Percentiles rank a stretch among this genome's conserved stretches.
Conservation (phyloP, 768 basidiomycete species). For the Podaxis pistillaris region DNA sequence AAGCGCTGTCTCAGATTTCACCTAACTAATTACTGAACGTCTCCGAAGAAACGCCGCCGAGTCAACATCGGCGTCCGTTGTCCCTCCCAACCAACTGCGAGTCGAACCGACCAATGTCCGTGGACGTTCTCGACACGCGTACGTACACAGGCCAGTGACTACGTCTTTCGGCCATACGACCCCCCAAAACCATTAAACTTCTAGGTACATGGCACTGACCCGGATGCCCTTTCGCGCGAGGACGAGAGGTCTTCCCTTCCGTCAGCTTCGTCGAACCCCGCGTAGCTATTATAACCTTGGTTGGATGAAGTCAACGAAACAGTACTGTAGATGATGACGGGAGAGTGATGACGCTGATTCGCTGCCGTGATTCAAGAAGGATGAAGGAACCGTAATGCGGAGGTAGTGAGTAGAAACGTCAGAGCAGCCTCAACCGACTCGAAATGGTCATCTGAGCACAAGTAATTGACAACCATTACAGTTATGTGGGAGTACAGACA, state of each 20-base stretch:
- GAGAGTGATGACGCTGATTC: not conserved
- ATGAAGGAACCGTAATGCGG: slow-evolving; percentile 5
- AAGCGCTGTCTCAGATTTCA: not conserved
- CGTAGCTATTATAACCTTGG: not conserved
- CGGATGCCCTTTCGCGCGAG: not conserved
- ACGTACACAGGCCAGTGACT: not conserved
- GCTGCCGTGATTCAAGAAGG: not conserved
- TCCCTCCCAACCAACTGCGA: not conserved
- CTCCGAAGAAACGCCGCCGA: slow-evolving; percentile 1
- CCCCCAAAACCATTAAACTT: not conserved
- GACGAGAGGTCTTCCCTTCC: not conserved
- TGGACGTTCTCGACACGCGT: not conserved
- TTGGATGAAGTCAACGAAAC: not conserved
- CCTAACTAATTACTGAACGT: not conserved
- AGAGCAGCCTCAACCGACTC: not conserved
- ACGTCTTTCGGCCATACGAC: not conserved
- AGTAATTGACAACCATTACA: not conserved
- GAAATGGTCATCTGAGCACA: slow-evolving; percentile 9
- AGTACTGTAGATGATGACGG: slow-evolving; percentile 2
- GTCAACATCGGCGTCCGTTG: not conserved
- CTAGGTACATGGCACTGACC: not conserved
- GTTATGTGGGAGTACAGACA: not conserved
- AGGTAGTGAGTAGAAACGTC: slow-evolving; percentile 7
- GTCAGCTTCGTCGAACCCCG: not conserved
- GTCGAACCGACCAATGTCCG: not conserved